Percentiles rank a stretch among this genome's conserved stretches.
phyloP scores from a whole-genome alignment of 148 eudicot genomes.

The Vaccinium corymbosum region DNA sequence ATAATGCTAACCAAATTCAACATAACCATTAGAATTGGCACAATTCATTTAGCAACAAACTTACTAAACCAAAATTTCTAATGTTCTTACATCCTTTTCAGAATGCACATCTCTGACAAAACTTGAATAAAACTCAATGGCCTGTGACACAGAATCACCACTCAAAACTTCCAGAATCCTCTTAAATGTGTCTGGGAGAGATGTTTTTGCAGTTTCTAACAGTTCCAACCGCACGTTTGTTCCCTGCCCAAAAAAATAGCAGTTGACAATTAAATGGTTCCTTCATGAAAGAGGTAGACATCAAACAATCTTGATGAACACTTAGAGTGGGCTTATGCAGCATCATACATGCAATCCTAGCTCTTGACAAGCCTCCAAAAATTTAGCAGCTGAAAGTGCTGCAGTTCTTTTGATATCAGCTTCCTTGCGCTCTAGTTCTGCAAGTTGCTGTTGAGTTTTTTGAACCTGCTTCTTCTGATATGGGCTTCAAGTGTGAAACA shows the following conservation, averaged over 20 bases:
- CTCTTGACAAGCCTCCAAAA: slow-evolving; percentile 91
- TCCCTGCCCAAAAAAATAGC: slow-evolving; percentile 49
- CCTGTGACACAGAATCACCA: slow-evolving; percentile 66
- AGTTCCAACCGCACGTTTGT: slow-evolving; percentile 77
- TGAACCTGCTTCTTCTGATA: slow-evolving; percentile 93
- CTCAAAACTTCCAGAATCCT: slow-evolving; percentile 66
- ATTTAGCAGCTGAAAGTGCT: slow-evolving; percentile 86
- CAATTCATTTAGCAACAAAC: background rate
- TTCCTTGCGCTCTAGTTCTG: slow-evolving; percentile 90
- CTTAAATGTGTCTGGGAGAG: slow-evolving; percentile 74
- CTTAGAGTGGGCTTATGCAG: background rate
- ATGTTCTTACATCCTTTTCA: slow-evolving; percentile 58
- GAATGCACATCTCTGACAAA: slow-evolving; percentile 73
- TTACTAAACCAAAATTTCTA: background rate
- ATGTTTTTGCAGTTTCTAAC: slow-evolving; percentile 64
- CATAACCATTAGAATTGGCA: background rate
- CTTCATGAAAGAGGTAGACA: background rate
- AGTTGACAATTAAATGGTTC: background rate
- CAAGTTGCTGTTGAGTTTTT: slow-evolving; percentile 84
- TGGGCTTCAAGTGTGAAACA: slow-evolving; percentile 53
- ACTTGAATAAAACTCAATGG: slow-evolving; percentile 69
- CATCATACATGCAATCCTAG: slow-evolving; percentile 73
- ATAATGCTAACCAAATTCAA: background rate
- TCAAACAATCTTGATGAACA: background rate
- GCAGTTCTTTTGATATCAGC: slow-evolving; percentile 91